Evolutionary conservation across 495 filamentous ascomycete genomes (phyloP), one percentile per base, ranked within the genome.

Genomic region (Aspergillus steynii): DNA sequence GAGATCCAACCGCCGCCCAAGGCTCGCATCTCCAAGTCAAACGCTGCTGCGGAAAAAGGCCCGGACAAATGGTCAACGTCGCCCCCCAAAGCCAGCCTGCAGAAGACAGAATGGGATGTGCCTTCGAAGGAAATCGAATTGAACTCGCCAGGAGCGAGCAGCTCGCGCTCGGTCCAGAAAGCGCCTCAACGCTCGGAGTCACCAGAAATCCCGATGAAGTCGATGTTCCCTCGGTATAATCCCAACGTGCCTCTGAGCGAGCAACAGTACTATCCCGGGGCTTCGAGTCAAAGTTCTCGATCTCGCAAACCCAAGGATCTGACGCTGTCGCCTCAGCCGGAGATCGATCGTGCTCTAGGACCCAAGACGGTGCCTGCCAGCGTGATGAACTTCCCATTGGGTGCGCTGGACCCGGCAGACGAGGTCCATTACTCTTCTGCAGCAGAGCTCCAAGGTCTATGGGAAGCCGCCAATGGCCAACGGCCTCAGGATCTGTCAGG

Each of bases 201-300:
- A 47, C 69, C 80, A 0, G 69, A 73, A 7, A 51, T 71, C 54
- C 68, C 79, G 66, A 89, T 89, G 75, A 79, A 76, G 60, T 89
- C 87, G 14, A 95, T 95, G 61, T 95, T 96, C 69, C 92, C 92
- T 14, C 83, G 80, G n/a, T 93, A 92, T 67, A 86, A 96, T 70
- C 86, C 86, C 9, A 82, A 83, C n/a, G 53, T 89, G 8, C 83
- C 89, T 8, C 80, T 91, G 28, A 80, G 82, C 59, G 83, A 86
- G 57, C 90, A 95, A 68, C 76, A 80, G 46, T 92, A 92, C 67
- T 85, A 82, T 57, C 87, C 88, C 10, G 86, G 83, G 4, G 50
- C 61, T 12, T 58, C 82, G 82, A 70, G 63, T 74, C 58, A 80
- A 69, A 78, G 83, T 15, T 77, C 81, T 10, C 71, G 67, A 31